Evolutionary conservation across 2,329 filamentous ascomycete species (phyloP), one percentile per base, ranked within the genome.

Genomic region (Sporothrix curviconia): DNA sequence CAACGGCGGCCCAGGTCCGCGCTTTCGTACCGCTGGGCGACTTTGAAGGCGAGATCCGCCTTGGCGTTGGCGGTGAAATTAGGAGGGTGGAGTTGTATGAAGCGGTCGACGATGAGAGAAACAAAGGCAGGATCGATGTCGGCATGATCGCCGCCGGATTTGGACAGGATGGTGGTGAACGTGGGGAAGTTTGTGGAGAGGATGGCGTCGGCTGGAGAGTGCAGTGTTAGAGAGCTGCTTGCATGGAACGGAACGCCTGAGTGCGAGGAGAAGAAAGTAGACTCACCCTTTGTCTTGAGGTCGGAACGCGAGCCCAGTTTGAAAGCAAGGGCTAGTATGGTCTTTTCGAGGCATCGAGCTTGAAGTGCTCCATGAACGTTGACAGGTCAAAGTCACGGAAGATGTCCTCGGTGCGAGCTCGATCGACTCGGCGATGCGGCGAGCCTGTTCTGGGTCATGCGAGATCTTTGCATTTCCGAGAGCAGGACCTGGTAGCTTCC

Each of bases 321-420:
- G 72, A 96, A 96, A 4, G 92, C 90, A 58, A 96, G 78, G 51
- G 90, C 90, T 62, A 99, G 79, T 61, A 95, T 82, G 40, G 90
- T 89, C 77, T 95, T 95, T 67, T 91, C 85, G 47, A 96, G 72
- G 90, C 85, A 73, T 96, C 92, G 55, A 96, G 80, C 69, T 92
- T 91, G 77, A 99, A 99, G 71, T 97, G 92, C 62, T 95, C 89
- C 79, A 97, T 86, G 69, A 99, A 97, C 2, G 88, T 89, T 2
- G 89, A 88, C n/a, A 99, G 81, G 69, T 99, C 92, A 66, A 99
- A 96, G 69, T 97, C 92, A 58, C 91, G 87, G 71, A 96, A 96
- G 60, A 96, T 83, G 65, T 99, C 92, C 66, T 94, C 91, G 64
- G 94, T 92, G 19, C 85, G 89, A 85, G 87, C 71, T 96, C 92